Evolutionary conservation across 2,329 filamentous ascomycete species (phyloP), one percentile per base, ranked within the genome.

Genomic region (Colletotrichum incanum): DNA sequence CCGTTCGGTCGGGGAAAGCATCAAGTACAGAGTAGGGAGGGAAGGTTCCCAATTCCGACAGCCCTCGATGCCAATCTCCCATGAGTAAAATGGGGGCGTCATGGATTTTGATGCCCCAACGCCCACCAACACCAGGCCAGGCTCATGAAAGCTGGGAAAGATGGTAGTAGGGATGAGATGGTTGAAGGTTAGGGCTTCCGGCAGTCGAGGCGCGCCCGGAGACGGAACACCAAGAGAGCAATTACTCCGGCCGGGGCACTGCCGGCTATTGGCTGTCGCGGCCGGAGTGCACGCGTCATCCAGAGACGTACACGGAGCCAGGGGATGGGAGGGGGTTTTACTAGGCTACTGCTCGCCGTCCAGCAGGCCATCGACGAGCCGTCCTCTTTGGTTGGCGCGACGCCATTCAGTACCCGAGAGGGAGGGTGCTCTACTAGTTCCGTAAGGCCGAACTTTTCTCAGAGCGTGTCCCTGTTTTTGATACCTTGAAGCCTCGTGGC

Each of bases 181-280:
- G 12, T 23, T 23, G 58, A 49, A 31, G 41, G n/a, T 49, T 45
- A 64, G 49, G 65, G 65, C 52, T 67, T 49, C 69, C 69, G 69
- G 69, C 65, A 72, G 69, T 72, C 69, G 54, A 72, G 59, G 58
- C 39, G n/a, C 34, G 54, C n/a, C 59, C 65, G 69, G 65, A n/a
- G 45, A 55, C 69, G 69, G 69, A 39, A 69, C 41, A 64, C 65
- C 65, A 72, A 72, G 52, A 72, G 8, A 69, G 69, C 37, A 69
- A 60, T 65, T 69, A 23, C 59, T 55, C 69, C 69, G 69, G 69
- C 69, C 65, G 65, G 69, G 31, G 45, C 45, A 69, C 41, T 39
- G 59, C 69, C 52, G 59, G 59, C 59, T 45, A 72, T 64, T 72
- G 69, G 65, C 65, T 72, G 69, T 55, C 39, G 39, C 18, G 26